Percentiles rank a stretch among this genome's conserved stretches.
phyloP scores from a whole-genome alignment of 164 flowering plant genomes.

The Berberis vulgaris region DNA sequence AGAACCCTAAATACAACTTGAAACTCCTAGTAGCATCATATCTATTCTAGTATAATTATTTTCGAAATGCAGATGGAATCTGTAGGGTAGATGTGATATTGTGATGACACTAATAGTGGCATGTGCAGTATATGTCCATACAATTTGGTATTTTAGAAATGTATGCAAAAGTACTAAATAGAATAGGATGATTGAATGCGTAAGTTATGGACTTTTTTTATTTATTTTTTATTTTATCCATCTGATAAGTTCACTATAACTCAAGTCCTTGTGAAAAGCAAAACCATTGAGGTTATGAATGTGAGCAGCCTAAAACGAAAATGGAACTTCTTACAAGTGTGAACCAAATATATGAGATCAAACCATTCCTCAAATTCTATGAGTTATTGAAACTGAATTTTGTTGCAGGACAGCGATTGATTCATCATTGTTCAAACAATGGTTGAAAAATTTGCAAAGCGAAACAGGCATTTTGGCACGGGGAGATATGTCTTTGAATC shows the following conservation, averaged over 20 bases:
- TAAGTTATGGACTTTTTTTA: no score
- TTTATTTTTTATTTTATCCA: background rate
- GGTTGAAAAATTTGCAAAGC: slow-evolving; percentile 72
- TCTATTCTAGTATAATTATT: no score
- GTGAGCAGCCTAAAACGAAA: background rate
- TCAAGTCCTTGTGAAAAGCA: background rate
- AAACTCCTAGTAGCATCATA: no score
- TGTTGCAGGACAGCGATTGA: slow-evolving; percentile 62
- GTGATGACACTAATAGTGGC: no score
- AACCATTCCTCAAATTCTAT: background rate
- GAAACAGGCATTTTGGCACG: slow-evolving; percentile 53
- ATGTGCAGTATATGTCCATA: no score
- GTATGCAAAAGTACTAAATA: no score
- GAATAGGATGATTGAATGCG: no score
- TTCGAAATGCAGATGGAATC: no score
- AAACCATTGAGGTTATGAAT: background rate
- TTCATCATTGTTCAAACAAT: slow-evolving; percentile 66
- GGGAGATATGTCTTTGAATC: slow-evolving; percentile 43
- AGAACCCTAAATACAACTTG: no score
- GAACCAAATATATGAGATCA: background rate
- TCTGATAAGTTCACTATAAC: background rate
- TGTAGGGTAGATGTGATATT: no score
- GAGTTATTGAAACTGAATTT: background rate
- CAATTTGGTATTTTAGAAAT: no score
- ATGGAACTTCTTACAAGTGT: background rate